Conservation (phyloP, 495 filamentous ascomycete species). For the Xylaria intraflava region DNA sequence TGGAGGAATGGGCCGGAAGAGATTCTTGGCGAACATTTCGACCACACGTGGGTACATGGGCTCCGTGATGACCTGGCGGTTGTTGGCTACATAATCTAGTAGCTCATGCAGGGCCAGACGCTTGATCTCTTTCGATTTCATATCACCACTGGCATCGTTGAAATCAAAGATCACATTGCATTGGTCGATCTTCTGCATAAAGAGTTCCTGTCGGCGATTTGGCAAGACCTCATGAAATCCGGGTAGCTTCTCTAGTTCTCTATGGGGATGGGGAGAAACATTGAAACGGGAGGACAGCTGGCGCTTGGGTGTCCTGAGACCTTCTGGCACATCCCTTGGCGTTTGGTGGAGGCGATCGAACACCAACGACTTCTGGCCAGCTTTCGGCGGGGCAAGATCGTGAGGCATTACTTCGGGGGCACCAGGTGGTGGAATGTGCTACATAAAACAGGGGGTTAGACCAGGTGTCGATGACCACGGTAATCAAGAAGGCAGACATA, state of each 20-base stretch:
- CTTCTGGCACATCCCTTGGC: constrained; percentile 92
- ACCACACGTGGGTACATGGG: constrained; percentile 98
- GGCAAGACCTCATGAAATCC: constrained; percentile 99
- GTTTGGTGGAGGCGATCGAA: constrained; percentile 89
- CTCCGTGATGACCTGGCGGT: constrained; percentile 95
- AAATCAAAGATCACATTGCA: constrained; percentile 99
- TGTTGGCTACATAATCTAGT: constrained; percentile 97
- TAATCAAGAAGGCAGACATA: constrained; percentile 44
- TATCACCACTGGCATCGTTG: constrained; percentile 95
- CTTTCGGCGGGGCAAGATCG: constrained; percentile 89
- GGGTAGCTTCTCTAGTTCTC: constrained; percentile 93
- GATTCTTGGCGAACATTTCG: constrained; percentile 98
- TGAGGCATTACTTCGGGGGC: constrained; percentile 97
- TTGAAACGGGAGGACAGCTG: constrained; percentile 98
- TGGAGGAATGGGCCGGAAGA: constrained; percentile 94
- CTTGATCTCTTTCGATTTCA: constrained; percentile 99
- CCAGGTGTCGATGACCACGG: background rate
- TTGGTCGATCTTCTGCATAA: constrained; percentile 99
- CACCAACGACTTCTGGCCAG: constrained; percentile 75
- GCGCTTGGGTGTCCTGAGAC: constrained; percentile 87
- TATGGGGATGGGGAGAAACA: constrained; percentile 90
- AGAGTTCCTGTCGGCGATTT: constrained; percentile 89
- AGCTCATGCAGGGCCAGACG: constrained; percentile 92
- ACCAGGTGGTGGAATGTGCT: constrained; percentile 92
- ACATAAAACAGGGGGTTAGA: background rate